Conservation (phyloP, 805 yeast genomes). For the Metschnikowia santaceciliae region DNA sequence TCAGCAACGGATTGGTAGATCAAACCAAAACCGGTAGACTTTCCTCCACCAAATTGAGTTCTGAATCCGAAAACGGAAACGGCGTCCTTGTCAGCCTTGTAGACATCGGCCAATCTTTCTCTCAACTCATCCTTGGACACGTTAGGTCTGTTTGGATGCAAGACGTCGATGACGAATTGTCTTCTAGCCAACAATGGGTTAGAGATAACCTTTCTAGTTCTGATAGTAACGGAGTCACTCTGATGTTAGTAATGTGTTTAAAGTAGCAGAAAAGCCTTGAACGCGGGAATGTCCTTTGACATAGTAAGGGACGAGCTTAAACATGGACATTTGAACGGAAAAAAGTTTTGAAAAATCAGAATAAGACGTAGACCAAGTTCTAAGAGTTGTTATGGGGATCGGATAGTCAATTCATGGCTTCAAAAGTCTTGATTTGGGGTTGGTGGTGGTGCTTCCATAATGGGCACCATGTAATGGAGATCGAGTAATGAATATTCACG, state of each 20-base stretch:
- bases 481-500: background rate
- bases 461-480: too few relatives aligned
- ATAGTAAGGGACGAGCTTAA: too few relatives aligned
- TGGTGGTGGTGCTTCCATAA: too few relatives aligned
- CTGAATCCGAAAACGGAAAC: slow-evolving; percentile 99
- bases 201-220: slow-evolving; percentile 98
- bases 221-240: slow-evolving; percentile 99
- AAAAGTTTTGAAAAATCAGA: too few relatives aligned
- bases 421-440: too few relatives aligned
- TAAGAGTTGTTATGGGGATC: too few relatives aligned
- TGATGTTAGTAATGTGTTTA: slow-evolving; percentile 27
- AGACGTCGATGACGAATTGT: slow-evolving; percentile 98
- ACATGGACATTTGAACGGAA: too few relatives aligned
- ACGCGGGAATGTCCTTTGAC: background rate
- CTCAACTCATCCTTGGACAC: slow-evolving; percentile 99
- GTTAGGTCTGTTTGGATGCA: slow-evolving; percentile 99
- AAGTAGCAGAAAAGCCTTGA: background rate
- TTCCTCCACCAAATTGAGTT: slow-evolving; percentile 99
- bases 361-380: too few relatives aligned
- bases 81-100: slow-evolving; percentile 90
- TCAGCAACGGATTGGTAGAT: slow-evolving; percentile 97
- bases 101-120: slow-evolving; percentile 82
- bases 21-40: slow-evolving; percentile 98
- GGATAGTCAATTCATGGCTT: too few relatives aligned
- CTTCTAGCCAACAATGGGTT: slow-evolving; percentile 99